Evolutionary conservation across 495 filamentous ascomycete species (phyloP).

Genomic region (Rhizodiscina lignyota): DNA sequence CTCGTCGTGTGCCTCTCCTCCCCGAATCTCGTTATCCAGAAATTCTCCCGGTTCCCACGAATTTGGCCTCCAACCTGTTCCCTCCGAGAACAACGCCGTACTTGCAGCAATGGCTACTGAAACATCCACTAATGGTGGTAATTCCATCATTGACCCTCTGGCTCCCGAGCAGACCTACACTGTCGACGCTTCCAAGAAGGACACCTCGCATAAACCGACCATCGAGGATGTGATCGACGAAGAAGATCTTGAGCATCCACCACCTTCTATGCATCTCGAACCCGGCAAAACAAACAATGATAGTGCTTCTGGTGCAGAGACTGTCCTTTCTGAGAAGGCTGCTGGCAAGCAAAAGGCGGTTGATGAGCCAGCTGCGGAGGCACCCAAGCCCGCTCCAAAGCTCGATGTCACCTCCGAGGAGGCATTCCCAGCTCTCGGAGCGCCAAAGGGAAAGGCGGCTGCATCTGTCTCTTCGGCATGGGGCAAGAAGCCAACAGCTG

Average conservation of each 20-base stretch:
- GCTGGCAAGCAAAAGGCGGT: conserved; percentile 40
- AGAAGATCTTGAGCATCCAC: conserved; percentile 49
- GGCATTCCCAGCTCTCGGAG: conserved; percentile 73
- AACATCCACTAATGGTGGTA: no score
- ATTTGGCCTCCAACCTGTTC: no score
- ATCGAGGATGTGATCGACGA: conserved; percentile 71
- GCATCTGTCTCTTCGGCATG: conserved; percentile 45
- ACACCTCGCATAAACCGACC: conserved; percentile 52
- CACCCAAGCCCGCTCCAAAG: conserved; percentile 20
- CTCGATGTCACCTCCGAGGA: conserved; percentile 44
- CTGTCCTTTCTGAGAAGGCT: conserved; percentile 36
- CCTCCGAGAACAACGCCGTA: no score
- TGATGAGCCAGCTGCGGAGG: conserved; percentile 15
- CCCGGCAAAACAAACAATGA: conserved; percentile 11
- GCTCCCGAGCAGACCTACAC: no score
- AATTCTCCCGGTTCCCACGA: no score
- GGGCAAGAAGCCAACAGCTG: conserved; percentile 51
- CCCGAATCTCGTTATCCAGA: no score
- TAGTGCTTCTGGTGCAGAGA: conserved; percentile 11
- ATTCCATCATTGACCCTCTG: no score
- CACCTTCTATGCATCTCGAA: conserved; percentile 25
- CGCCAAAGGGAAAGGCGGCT: conserved; percentile 42
- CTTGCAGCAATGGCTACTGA: no score
- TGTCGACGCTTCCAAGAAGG: no score
- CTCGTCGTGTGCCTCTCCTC: no score